Conservation (phyloP, 2,329 filamentous ascomycete species). For the Podosphaera leucotricha region DNA sequence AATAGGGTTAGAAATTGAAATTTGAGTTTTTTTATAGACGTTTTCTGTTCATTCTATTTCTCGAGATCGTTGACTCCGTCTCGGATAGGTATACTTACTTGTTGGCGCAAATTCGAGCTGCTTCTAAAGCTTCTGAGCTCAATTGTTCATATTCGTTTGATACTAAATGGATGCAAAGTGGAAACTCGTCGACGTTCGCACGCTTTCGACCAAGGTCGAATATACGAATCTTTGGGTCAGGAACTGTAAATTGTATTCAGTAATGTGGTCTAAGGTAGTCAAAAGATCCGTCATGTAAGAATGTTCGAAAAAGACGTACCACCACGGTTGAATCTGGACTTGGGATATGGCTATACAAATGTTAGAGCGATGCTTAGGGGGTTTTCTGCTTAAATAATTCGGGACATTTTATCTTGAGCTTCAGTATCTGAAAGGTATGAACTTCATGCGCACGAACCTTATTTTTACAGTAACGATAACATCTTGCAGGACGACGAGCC, state of each 20-base stretch:
- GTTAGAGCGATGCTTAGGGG: slow-evolving; percentile 4
- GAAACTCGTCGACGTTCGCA: slow-evolving; percentile 98
- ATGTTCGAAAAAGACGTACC: no score
- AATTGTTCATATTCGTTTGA: slow-evolving; percentile 99
- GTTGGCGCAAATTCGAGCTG: slow-evolving; percentile 99
- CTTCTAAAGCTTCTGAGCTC: slow-evolving; percentile 97
- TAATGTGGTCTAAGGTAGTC: neutral
- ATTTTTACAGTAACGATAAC: slow-evolving; percentile 99
- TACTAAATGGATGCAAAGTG: slow-evolving; percentile 94
- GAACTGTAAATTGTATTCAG: neutral
- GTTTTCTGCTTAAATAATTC: neutral
- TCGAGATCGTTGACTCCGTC: neutral
- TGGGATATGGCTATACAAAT: slow-evolving; percentile 61
- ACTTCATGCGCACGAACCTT: slow-evolving; percentile 42
- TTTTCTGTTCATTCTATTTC: neutral
- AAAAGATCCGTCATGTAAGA: no score
- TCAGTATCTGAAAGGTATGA: neutral
- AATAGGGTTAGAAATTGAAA: neutral
- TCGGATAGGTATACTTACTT: slow-evolving; percentile 33
- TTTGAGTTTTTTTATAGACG: neutral
- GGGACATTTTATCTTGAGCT: neutral
- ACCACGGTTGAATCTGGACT: slow-evolving; percentile 99
- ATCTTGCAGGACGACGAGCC: slow-evolving; percentile 97
- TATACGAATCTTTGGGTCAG: slow-evolving; percentile 53
- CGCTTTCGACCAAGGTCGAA: slow-evolving; percentile 98